Evolutionary conservation across 2,329 filamentous ascomycete species (phyloP), one percentile per base, ranked within the genome.

Genomic region (Dactylonectria macrodidyma): DNA sequence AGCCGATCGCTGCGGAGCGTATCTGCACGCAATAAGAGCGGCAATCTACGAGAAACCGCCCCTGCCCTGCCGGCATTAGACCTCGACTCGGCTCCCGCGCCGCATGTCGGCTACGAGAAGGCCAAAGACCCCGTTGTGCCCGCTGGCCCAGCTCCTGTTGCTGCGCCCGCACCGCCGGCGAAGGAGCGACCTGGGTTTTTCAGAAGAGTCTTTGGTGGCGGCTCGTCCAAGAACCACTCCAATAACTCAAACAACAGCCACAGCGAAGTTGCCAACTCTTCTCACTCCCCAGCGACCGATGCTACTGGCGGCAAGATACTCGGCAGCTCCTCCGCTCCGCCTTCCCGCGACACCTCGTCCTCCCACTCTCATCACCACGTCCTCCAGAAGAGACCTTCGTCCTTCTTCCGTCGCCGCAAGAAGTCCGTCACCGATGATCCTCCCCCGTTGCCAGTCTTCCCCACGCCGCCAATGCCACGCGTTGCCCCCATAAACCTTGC

Each of bases 351-450:
- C 70, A 74, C 78, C 1, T 77, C 78, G 6, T 81, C 81, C 30
- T 81, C 81, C 24, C 80, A 82, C 61, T 86, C 86, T 38, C 83
- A 85, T 57, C 84, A 84, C 16, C 84, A 86, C 64, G 82, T 84
- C 22, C 83, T 98, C 59, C 93, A 93, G 75, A 98, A 98, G 85
- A 98, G 98, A 81, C 90, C 94, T 4, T 97, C 95, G 1, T 95
- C 94, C 0, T 98, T 99, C 83, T 98, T 98, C 83, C 89, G 96
- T 69, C 89, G 96, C 67, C 89, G 95, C 70, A 98, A 98, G 88
- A 97, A 95, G 87, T 97, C 95, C 5, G 82, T 94, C 38, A 89
- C 90, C 14, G 95, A 97, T 70, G 86, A 89, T 24, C 87, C 87
- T 46, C 90, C 92, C 38, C 90, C 92, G 9, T 81, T 91, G 34